Base-by-base conservation (phyloP, 2,329 filamentous ascomycete genomes). In the Nemania abortiva region DNA sequence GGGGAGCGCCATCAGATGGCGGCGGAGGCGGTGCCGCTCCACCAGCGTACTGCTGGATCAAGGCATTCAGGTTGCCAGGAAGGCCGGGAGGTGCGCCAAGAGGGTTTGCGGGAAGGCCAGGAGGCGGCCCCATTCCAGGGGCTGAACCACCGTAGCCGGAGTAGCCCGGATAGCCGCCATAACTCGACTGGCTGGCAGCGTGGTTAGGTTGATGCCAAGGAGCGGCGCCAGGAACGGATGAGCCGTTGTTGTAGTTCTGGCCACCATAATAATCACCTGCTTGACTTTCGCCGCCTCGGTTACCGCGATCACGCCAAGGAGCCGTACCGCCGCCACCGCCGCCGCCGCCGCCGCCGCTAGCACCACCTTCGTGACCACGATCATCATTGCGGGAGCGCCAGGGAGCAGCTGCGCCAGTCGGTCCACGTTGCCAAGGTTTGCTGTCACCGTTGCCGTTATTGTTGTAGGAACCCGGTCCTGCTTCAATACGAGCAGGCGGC, bases 351-450 rank as follows among this genome's bases (percentile, higher is more conserved):
- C 63, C 64, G 49, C 81, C 81, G 59, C 81, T 79, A 69, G 81
- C 49, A 52, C 82, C 81, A 60, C 82, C 81, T 62, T 86, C 84
- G 63, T 82, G 78, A 58, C 84, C 82, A 73, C 85, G 82, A 67
- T 89, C 86, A 55, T 87, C 85, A 79, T 82, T 83, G 72, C 89
- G 86, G 31, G 80, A 82, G 68, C 88, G 86, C 93, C 95, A 97
- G 7, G 94, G 94, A 74, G 94, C 94, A 79, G 93, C 88, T 67
- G 91, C 93, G 66, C 93, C 93, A 34, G 92, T 94, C 20, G 94
- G 93, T 45, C 91, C 93, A 77, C 93, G 90, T 79, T 97, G 92
- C 94, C 94, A 98, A 59, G 95, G 95, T 81, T 93, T 95, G 74
- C 88, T 85, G 74, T 91, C 90, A 34, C 75, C 84, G 66, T 82